Base-by-base conservation (phyloP, 192 early-diverging fungal genomes). In the Dissophora ornata region DNA sequence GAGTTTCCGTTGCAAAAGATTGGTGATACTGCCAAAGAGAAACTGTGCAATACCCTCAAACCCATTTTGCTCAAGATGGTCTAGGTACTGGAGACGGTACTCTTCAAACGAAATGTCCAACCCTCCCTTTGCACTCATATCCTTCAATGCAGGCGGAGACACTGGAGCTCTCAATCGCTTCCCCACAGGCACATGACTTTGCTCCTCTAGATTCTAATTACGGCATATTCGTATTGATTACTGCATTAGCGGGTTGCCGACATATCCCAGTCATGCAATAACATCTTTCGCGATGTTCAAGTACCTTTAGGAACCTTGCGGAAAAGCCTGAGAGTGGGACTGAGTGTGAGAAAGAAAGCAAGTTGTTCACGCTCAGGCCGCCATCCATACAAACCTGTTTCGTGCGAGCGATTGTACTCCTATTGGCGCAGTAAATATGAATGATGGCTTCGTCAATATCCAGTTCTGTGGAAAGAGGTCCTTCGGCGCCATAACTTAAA, bases 291-390 rank as follows among this genome's bases (percentile, higher is more conserved):
- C 54, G 47, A 51, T 15, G 11, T 52, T 36, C 36, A 6, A 6
- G 36, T 73, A 81, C 82, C 66, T 56, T 58, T 25, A 82, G 32
- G 25, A 82, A 85, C 15, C 70, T 52, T 9, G 71, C 68, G 25
- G 83, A 82, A 52, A 57, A 79, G 1, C 79, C 73, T 1, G 79
- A 74, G n/a, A 82, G 51, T 3, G 71, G 62, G 3, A 40, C 41
- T 2, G 83, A 85, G 24, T 82, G 83, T 8, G 81, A 81, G 21
- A 85, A 18, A 1, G 67, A 68, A 5, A 67, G 13, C 74, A 79
- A 56, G 44, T 59, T 58, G 46, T 29, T 66, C 49, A 61, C 45
- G 44, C 57, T 67, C 25, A 75, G 22, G 2, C 63, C 63, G 36
- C 45, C 45, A 13, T 61, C 50, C 4, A 42, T 34, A 56, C 71